Base-by-base conservation (phyloP, 2,329 filamentous ascomycete species). In the Annulohypoxylon truncatum region DNA sequence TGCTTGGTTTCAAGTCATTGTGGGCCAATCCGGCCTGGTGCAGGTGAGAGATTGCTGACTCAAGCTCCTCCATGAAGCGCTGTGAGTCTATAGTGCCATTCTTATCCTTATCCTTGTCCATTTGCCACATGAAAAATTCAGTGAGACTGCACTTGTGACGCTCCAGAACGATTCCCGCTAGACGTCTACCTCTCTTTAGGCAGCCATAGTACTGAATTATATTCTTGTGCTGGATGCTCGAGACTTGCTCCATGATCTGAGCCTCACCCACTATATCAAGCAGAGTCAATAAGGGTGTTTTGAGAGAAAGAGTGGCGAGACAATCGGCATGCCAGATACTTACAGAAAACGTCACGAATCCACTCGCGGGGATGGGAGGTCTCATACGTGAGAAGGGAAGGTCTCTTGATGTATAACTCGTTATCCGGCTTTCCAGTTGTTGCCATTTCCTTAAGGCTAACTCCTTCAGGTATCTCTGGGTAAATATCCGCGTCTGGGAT, bases 401-500 rank as follows among this genome's bases (percentile, higher is more conserved):
- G 64, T 38, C 64, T 61, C 54, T 69, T 69, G 35, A 67, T 62
- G 38, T 63, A 63, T 61, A 67, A n/a, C 33, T 61, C 42, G 42
- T 52, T 44, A 55, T 64, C 38, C 3, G 64, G 52, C 20, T 33
- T 61, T 13, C 50, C 51, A 40, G 15, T 46, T 54, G 13, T 53
- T 54, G 44, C 28, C 15, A 54, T 57, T 31, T 35, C 53, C 42
- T 48, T 66, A 10, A 64, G 52, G 40, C 31, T 59, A 18, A 55
- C 33, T 47, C 48, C 66, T 63, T 59, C 54, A 47, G 64, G 64
- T 59, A 69, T 61, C 44, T 62, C 53, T 35, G 67, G 67, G 58
- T 69, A 67, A 42, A 69, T 65, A 53, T 67, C 64, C 18, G 52
- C 48, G 42, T 69, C 67, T 44, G 67, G 67, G 44, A 69, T 50